These are phyloP conservation scores for Aspergillus bertholletiae DNA, from an alignment of 495 filamentous ascomycete genomes.

Conservation along the genomic window DNA sequence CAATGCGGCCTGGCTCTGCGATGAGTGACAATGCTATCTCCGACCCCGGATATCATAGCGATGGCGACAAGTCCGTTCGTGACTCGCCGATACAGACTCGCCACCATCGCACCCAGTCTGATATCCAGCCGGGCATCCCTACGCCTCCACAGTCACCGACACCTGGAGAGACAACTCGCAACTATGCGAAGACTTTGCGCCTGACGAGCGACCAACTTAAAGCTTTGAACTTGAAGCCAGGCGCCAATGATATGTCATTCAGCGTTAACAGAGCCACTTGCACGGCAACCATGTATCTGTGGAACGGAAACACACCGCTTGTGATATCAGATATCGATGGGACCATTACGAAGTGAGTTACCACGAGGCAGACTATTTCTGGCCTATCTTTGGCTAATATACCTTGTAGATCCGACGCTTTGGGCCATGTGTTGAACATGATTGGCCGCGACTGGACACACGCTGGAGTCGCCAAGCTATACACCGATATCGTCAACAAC, in stretches of 20 bases:
- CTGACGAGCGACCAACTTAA: slow-evolving; percentile 95
- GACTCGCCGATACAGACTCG: slow-evolving; percentile 29
- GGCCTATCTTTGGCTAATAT: slow-evolving; percentile 4
- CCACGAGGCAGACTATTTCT: neutral
- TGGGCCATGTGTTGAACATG: slow-evolving; percentile 97
- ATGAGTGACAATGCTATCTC: slow-evolving; percentile 79
- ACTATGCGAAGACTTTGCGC: slow-evolving; percentile 96
- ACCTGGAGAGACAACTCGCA: slow-evolving; percentile 65
- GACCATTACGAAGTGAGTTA: slow-evolving; percentile 83
- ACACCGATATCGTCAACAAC: slow-evolving; percentile 91
- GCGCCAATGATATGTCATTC: slow-evolving; percentile 90
- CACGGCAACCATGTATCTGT: slow-evolving; percentile 86
- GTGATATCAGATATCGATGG: slow-evolving; percentile 99
- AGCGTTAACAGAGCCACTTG: slow-evolving; percentile 94
- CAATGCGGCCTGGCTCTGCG: slow-evolving; percentile 49
- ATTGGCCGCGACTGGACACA: slow-evolving; percentile 99
- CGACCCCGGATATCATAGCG: slow-evolving; percentile 92
- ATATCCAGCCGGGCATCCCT: slow-evolving; percentile 61
- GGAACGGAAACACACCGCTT: slow-evolving; percentile 83
- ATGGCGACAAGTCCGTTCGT: slow-evolving; percentile 53
- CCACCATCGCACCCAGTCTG: slow-evolving; percentile 63
- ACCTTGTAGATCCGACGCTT: slow-evolving; percentile 67
- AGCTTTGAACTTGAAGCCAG: slow-evolving; percentile 74
- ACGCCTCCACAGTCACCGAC: slow-evolving; percentile 79
- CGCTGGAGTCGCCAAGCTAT: slow-evolving; percentile 91